phyloP scores from a whole-genome alignment of 768 basidiomycete species.

The Russula ochroleuca region DNA sequence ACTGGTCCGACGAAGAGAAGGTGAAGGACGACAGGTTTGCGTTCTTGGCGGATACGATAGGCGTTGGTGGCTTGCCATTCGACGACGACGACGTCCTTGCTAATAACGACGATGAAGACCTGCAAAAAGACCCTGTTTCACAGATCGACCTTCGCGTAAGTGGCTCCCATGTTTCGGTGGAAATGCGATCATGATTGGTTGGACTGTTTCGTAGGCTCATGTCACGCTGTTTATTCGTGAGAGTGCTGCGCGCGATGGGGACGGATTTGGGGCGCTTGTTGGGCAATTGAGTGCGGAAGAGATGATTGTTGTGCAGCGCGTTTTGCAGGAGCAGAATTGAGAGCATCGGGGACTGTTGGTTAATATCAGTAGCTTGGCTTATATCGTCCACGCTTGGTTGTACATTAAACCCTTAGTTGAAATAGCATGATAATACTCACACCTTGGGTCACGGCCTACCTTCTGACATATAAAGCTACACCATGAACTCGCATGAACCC shows the following conservation, averaged over 20 bases:
- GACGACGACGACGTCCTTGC: constrained; percentile 68
- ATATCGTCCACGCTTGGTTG: constrained; percentile 3
- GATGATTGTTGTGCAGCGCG: constrained; percentile 55
- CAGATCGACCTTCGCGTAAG: constrained; percentile 75
- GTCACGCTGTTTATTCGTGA: constrained; percentile 67
- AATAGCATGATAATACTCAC: not conserved
- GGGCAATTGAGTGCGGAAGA: constrained; percentile 71
- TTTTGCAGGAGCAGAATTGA: constrained; percentile 20
- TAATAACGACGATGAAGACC: constrained; percentile 78
- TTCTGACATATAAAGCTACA: too few species aligned
- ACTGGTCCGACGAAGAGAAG: constrained; percentile 91
- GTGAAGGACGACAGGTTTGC: constrained; percentile 73
- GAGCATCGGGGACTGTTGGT: not conserved
- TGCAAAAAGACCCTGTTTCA: constrained; percentile 80
- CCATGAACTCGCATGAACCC: not conserved
- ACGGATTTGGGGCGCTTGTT: constrained; percentile 56
- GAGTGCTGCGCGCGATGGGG: constrained; percentile 57
- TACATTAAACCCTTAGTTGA: constrained; percentile 24
- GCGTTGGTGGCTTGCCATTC: constrained; percentile 64
- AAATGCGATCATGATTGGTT: not conserved
- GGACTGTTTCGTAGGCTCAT: constrained; percentile 48
- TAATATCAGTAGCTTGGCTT: not conserved
- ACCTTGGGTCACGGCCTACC: too few species aligned
- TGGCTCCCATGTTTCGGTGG: constrained; percentile 1
- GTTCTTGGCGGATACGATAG: constrained; percentile 80